These are phyloP conservation scores for Verticillium klebahnii DNA, from an alignment of 2,329 filamentous ascomycete genomes.

Conservation along the genomic window DNA sequence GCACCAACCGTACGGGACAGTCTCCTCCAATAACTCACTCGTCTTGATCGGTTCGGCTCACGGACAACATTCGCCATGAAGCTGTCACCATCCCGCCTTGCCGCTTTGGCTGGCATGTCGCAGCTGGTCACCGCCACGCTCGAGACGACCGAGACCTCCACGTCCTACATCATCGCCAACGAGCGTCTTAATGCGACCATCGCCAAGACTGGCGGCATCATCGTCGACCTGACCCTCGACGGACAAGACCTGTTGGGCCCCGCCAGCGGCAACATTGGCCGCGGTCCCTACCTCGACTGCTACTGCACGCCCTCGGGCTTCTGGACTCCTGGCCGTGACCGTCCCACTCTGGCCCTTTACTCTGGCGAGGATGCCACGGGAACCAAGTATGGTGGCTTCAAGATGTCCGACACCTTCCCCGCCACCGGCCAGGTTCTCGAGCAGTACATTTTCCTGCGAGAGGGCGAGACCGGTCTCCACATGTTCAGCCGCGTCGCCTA, in stretches of 20 bases:
- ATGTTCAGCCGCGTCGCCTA: slow-evolving; percentile 53
- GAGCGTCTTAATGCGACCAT: slow-evolving; percentile 32
- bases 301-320: slow-evolving; percentile 52
- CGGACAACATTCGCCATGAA: background rate
- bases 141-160: slow-evolving; percentile 28
- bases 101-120: background rate
- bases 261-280: slow-evolving; percentile 35
- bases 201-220: slow-evolving; percentile 29
- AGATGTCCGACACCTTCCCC: slow-evolving; percentile 52
- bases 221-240: slow-evolving; percentile 28
- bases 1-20: background rate
- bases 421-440: slow-evolving; percentile 51
- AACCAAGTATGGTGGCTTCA: slow-evolving; percentile 47
- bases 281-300: slow-evolving; percentile 54
- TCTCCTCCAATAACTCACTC: background rate
- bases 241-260: slow-evolving; percentile 42
- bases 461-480: slow-evolving; percentile 55
- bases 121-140: slow-evolving; percentile 17
- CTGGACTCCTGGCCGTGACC: slow-evolving; percentile 48
- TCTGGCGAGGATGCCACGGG: slow-evolving; percentile 43
- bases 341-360: slow-evolving; percentile 44
- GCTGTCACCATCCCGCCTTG: background rate
- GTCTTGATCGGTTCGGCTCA: background rate
- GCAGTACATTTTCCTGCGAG: slow-evolving; percentile 59
- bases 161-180: slow-evolving; percentile 29